Base-by-base conservation (phyloP, 495 filamentous ascomycete species). In the Letharia columbiana region DNA sequence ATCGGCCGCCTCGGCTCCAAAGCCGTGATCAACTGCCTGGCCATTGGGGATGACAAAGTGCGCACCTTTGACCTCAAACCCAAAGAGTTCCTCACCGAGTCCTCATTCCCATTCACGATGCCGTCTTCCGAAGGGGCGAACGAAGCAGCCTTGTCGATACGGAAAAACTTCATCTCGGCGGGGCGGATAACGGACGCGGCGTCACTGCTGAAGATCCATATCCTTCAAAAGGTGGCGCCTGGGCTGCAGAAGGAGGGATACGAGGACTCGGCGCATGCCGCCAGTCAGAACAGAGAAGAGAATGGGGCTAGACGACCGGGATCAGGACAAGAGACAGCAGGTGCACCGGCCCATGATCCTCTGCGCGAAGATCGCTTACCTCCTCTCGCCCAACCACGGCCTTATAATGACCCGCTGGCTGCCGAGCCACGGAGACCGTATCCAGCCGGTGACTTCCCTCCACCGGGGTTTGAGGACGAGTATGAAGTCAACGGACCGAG, bases 391-490 rank as follows among this genome's bases (percentile, higher is more conserved):
- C 84, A 79, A 39, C 88, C 84, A 39, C 83, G 83, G 67, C 90
- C 86, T 15, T 87, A 88, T 73, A 79, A 84, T 70, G 85, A 89
- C 69, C 89, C 89, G 15, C 78, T 92, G 10, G 84, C 85, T 6
- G 78, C 78, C 4, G 79, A 75, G 7, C 87, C 88, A 0, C 58
- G 82, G n/a, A 82, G 79, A 12, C 89, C 89, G 2, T 75, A 86
- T 37, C 92, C 91, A 28, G 75, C 81, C 1, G 89, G 83, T n/a
- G 92, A 92, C 64, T 91, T 95, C 68, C 82, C 87, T 0, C 91
- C 91, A 0, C 94, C 94, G 5, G 91, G 84, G 28, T 98, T 98
- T 71, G 94, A 97, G 66, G 92, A 98, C 77, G 92, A 96, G 70
- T 91, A 89, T 71, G 91, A 98, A 62, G 81, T 98, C 60, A 83